Evolutionary conservation across 768 basidiomycete genomes (phyloP).

Genomic region (Kwoniella europaea): DNA sequence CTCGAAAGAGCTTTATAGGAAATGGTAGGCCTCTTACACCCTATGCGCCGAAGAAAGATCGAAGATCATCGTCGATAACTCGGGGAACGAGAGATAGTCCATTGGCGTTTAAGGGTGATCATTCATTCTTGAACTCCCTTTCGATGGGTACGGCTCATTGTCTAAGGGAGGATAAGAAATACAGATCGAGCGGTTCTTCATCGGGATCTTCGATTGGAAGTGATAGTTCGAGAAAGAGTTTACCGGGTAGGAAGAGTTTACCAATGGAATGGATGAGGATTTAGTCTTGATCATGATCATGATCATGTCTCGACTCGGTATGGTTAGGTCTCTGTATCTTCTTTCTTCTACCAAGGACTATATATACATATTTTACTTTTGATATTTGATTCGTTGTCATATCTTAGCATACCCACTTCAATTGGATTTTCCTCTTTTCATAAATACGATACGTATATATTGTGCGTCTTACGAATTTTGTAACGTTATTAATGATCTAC

Average conservation of each 20-base stretch:
- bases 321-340: background rate
- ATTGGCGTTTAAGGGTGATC: slow-evolving; percentile 18
- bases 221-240: slow-evolving; percentile 12
- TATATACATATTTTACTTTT: background rate
- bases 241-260: slow-evolving; percentile 21
- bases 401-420: too few species aligned
- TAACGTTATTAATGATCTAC: background rate
- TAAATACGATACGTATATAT: too few species aligned
- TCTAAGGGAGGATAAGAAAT: background rate
- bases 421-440: too few species aligned
- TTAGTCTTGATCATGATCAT: background rate
- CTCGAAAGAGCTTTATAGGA: background rate
- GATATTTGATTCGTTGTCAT: background rate
- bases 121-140: slow-evolving; percentile 20
- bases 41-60: slow-evolving; percentile 15
- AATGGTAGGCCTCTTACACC: background rate
- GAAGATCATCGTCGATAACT: background rate
- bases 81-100: slow-evolving; percentile 1
- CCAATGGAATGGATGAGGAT: slow-evolving; percentile 24
- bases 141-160: background rate
- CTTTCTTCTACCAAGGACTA: background rate
- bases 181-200: background rate
- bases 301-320: too few species aligned
- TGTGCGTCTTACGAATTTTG: too few species aligned
- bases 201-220: slow-evolving; percentile 13